These are phyloP conservation scores for Hansenula sp. DNA, from an alignment of 1,139 yeast genomes.

Conservation along the genomic window DNA sequence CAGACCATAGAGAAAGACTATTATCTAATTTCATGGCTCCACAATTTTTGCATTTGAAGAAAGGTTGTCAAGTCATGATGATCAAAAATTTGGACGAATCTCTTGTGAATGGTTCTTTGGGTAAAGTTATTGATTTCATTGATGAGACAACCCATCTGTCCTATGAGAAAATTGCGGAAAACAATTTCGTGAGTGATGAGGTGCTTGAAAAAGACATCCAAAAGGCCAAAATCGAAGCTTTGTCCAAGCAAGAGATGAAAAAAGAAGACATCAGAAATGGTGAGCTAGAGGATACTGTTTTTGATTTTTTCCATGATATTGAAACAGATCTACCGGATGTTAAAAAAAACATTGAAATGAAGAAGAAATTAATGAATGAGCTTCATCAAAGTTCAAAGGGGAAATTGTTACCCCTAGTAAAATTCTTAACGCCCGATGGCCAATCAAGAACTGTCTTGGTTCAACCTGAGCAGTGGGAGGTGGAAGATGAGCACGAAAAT, in stretches of 20 bases:
- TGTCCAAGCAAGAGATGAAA: conserved; percentile 4
- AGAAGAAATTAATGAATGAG: conserved; percentile 33
- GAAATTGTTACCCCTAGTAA: conserved; percentile 65
- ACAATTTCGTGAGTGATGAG: conserved; percentile 16
- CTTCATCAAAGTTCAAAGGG: conserved; percentile 33
- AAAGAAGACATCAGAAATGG: conserved; percentile 7
- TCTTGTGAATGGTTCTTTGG: conserved; percentile 89
- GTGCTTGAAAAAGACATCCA: conserved; percentile 17
- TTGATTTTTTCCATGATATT: conserved; percentile 44
- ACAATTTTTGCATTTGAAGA: conserved; percentile 54
- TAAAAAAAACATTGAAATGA: conserved; percentile 29
- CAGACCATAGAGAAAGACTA: conserved; percentile 37
- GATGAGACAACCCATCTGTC: conserved; percentile 49
- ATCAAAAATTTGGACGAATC: conserved; percentile 84
- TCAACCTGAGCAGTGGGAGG: conserved; percentile 68
- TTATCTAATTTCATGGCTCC: conserved; percentile 76
- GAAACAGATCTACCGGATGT: conserved; percentile 26
- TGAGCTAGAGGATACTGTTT: conserved; percentile 33
- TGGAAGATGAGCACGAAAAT: conserved; percentile 56
- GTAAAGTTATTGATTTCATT: conserved; percentile 76
- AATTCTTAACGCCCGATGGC: conserved; percentile 69
- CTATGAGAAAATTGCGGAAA: conserved; percentile 23
- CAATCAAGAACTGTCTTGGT: conserved; percentile 69
- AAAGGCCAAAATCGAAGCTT: conserved; percentile 1
- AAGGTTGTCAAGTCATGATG: conserved; percentile 95